A percentile compares a stretch with the other conserved stretches of the same genome.
Evolutionary conservation across 1,284 basidiomycete species (phyloP).

Genomic region (Takashimella tepidaria): DNA sequence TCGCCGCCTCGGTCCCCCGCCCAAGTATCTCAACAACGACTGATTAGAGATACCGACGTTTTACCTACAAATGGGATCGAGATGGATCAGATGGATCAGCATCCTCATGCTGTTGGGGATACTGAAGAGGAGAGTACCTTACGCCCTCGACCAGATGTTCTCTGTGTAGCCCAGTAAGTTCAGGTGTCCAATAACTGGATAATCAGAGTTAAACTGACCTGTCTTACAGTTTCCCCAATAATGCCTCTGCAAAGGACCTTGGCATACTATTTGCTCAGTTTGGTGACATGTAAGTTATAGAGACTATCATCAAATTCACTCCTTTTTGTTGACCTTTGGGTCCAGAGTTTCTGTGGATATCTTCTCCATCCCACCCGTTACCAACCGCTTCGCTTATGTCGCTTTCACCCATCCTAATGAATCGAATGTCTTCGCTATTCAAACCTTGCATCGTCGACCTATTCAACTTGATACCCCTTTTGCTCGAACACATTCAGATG

Average conservation of each 20-base stretch:
- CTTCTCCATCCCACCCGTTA: slow-evolving; percentile 38
- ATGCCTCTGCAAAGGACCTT: slow-evolving; percentile 40
- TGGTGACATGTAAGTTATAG: slow-evolving; percentile 40
- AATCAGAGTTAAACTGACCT: slow-evolving; percentile 2
- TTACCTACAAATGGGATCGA: neutral
- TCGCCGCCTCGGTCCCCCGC: neutral
- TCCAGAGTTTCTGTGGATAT: slow-evolving; percentile 44
- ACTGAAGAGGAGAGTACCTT: slow-evolving; percentile 14
- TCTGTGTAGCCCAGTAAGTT: slow-evolving; percentile 42
- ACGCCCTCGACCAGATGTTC: slow-evolving; percentile 22
- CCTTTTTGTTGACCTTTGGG: no score
- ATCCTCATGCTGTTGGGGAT: slow-evolving; percentile 1
- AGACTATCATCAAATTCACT: neutral
- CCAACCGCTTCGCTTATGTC: slow-evolving; percentile 43
- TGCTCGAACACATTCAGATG: slow-evolving; percentile 24
- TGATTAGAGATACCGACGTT: no score
- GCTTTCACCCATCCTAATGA: slow-evolving; percentile 27
- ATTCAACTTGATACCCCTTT: slow-evolving; percentile 33
- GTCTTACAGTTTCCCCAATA: slow-evolving; percentile 35
- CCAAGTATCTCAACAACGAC: neutral
- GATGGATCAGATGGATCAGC: neutral
- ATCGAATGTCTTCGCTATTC: slow-evolving; percentile 27
- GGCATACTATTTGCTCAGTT: slow-evolving; percentile 46
- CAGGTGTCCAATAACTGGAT: no score
- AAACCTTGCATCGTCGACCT: slow-evolving; percentile 27